Base-by-base conservation (phyloP, 23 red algal species). In the Chondrus crispus region DNA sequence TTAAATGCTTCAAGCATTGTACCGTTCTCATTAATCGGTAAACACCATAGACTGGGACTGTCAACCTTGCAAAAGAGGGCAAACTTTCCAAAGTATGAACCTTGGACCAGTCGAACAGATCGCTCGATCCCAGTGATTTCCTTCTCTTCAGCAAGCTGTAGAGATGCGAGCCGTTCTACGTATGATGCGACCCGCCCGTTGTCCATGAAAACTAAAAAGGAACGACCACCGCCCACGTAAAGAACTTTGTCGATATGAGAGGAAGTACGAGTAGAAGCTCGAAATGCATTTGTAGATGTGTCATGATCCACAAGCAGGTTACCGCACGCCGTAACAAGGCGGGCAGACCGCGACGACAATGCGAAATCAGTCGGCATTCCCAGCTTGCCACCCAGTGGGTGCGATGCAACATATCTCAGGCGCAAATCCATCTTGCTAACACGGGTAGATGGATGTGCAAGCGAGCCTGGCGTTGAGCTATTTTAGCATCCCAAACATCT, bases 21-120 rank as follows among this genome's bases (percentile, higher is more conserved):
- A 20, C 89, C 89, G 49, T 70, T 68, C 16, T 35, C 62, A 50
- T 49, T 42, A 38, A 84, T 62, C 16, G 45, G 76, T 46, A 92
- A 38, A 26, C 89, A 92, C 77, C 79, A 84, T 68, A 92, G 69
- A 47, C 62, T 92, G 33, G 89, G 77, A 57, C 89, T 92, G 42
- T 84, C 89, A n/a, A 77, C 54, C 37, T 92, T 92, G 14, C 55
- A 55, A 43, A 92, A 92, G 0, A 92, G 40, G 9, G 79, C 79
- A 82, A 64, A 74, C 9, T 71, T 30, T 7, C 89, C 77, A 74
- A 37, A 52, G 39, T 43, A 19, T 28, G 54, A 64, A 29, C 77
- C 89, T 3, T 36, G 48, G 0, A 62, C 89, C 29, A 92, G 13
- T 36, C 57, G 52, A 40, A 82, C 76, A 20, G 89, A 54, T 9